Evolutionary conservation across 2,329 filamentous ascomycete genomes (phyloP).

Genomic region (Phyllosticta ampelicida): DNA sequence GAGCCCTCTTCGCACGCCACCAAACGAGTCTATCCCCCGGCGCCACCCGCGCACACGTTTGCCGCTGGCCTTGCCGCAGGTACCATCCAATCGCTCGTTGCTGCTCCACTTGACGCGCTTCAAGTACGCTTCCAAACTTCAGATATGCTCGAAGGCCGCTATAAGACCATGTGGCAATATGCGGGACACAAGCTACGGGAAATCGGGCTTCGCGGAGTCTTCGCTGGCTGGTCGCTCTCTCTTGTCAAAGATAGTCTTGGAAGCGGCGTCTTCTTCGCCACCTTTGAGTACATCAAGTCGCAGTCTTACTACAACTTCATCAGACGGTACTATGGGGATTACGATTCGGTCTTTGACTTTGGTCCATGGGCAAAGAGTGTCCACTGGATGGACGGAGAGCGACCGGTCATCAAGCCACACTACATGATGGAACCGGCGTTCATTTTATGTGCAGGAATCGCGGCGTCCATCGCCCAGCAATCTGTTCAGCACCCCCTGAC

Average conservation of each 20-base stretch:
- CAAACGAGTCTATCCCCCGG: conserved; percentile 60
- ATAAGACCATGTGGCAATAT: conserved; percentile 63
- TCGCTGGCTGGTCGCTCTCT: conserved; percentile 60
- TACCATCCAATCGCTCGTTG: conserved; percentile 57
- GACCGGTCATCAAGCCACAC: conserved; percentile 55
- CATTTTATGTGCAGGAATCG: conserved; percentile 55
- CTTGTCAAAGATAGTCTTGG: conserved; percentile 61
- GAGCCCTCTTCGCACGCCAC: conserved; percentile 50
- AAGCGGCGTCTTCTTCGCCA: conserved; percentile 61
- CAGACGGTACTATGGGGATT: conserved; percentile 54
- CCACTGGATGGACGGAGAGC: conserved; percentile 14
- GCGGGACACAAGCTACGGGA: conserved; percentile 55
- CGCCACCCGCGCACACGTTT: conserved; percentile 52
- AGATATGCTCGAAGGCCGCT: conserved; percentile 48
- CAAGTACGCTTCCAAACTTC: conserved; percentile 59
- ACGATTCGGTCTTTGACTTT: conserved; percentile 2
- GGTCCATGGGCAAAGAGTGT: conserved; percentile 13
- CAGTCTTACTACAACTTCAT: conserved; percentile 64
- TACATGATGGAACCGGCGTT: conserved; percentile 67
- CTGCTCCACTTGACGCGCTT: conserved; percentile 65
- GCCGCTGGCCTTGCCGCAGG: conserved; percentile 61
- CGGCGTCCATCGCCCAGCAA: conserved; percentile 59
- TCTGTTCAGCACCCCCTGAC: conserved; percentile 59
- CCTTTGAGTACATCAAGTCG: conserved; percentile 66
- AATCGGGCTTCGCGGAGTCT: conserved; percentile 61